Evolutionary conservation across 1,284 basidiomycete species (phyloP), one percentile per base, ranked within the genome.

Genomic region (Flammula alnicola): DNA sequence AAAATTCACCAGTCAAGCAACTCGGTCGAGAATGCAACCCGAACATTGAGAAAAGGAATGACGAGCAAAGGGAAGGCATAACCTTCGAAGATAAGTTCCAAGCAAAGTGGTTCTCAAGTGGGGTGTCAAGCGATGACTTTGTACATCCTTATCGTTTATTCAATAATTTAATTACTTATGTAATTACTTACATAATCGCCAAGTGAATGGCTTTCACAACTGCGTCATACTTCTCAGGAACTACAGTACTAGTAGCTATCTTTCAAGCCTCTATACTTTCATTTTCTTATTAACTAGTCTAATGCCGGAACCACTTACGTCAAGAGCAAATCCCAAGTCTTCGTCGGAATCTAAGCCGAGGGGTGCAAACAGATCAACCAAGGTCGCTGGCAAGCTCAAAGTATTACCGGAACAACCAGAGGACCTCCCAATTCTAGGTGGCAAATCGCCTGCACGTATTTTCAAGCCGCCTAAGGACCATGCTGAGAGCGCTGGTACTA

Each of bases 381-480:
- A 97, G 66, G 81, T 85, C 17, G 84, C 87, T 44, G 78, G 85
- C 51, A 96, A 96, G 67, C 84, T 97, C 63, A 96, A 97, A 69
- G 93, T 97, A 32, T 79, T 98, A 14, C 95, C 95, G 35, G 93
- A 95, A 59, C 91, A 96, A 63, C 91, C 91, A 8, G 88, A 94
- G 55, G 68, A 76, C 46, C 68, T 73, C 41, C 62, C 69, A 46
- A 63, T 75, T 39, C 56, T 63, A 33, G 57, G 64, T 42, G 48
- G 60, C 40, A 59, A 70, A 49, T 44, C 58, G 11, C 49, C 59
- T 17, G 55, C 55, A 10, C 49, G 54, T 32, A 55, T 37, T 38
- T 47, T 47, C 39, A 61, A 61, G 32, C 60, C 66, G 46, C 48
- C 61, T 35, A 57, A 60, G 49, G 74, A 73, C 25, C 57, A 65